phyloP scores from a whole-genome alignment of 2,329 filamentous ascomycete species.

The Colletotrichum higginsianum region DNA sequence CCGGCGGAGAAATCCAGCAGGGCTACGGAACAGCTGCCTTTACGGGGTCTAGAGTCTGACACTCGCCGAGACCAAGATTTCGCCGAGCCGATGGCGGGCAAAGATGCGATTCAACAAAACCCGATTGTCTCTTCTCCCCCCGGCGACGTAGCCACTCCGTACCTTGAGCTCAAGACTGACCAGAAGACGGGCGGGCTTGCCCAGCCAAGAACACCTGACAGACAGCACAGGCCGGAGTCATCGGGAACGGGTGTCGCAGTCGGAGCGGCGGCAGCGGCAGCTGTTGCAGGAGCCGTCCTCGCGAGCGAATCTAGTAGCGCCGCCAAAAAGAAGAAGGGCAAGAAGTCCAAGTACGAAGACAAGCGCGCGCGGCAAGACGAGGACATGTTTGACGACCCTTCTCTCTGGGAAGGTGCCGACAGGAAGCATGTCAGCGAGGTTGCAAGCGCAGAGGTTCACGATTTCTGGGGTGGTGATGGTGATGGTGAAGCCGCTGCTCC shows the following conservation, averaged over 20 bases:
- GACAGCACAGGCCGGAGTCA: constrained; percentile 2
- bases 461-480: constrained; percentile 51
- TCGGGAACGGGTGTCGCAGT: constrained; percentile 36
- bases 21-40: background rate
- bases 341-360: constrained; percentile 56
- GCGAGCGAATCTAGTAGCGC: constrained; percentile 49
- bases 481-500: constrained; percentile 13
- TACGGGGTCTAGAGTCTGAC: background rate
- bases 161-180: constrained; percentile 42
- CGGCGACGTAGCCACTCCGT: constrained; percentile 46
- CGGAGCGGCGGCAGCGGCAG: constrained; percentile 48
- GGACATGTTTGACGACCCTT: constrained; percentile 61
- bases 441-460: constrained; percentile 47
- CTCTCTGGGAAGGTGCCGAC: constrained; percentile 61
- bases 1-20: background rate
- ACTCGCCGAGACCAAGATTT: constrained; percentile 11
- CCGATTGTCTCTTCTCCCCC: constrained; percentile 40
- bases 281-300: constrained; percentile 47
- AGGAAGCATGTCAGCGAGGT: constrained; percentile 50
- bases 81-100: background rate
- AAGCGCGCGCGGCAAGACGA: constrained; percentile 56
- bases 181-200: constrained; percentile 10
- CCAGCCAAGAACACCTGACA: constrained; percentile 5
- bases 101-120: background rate
- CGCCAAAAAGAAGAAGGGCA: constrained; percentile 52